Evolutionary conservation across 2,329 filamentous ascomycete species (phyloP), one percentile per base, ranked within the genome.

Genomic region (Diaporthe velutina): DNA sequence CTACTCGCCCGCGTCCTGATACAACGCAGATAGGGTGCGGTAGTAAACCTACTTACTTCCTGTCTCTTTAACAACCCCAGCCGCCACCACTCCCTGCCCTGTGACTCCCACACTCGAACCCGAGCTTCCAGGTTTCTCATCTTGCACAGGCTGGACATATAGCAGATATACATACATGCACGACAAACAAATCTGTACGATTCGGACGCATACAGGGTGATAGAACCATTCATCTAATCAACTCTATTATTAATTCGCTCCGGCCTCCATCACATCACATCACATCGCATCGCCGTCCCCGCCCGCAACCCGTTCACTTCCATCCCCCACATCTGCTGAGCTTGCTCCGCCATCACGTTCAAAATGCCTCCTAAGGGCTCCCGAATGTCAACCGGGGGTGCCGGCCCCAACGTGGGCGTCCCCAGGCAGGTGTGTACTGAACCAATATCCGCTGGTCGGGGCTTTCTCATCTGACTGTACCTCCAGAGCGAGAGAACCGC

Each of bases 401-500:
- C 45, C 42, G 61, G 61, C 45, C 61, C 61, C 45, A 67, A 67
- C 9, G 72, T 45, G 5, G 71, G 61, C 54, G 25, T 68, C n/a
- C 58, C 71, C 19, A 64, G 72, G 64, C 72, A 73, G 72, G 72
- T 73, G 42, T 33, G 72, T 73, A 58, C 42, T 19, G n/a, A n/a
- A 19, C 33, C 25, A 8, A 35, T 8, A 3, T 19, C n/a, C 22
- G 15, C 22, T 3, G 1, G 6, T 12, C 15, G 19, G 9, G 38
- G 22, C 48, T 4, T 9, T 10, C n/a, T 45, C 58, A 25, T 58
- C 61, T 70, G 64, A 55, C 38, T 38, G 28, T 60, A 7, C 38
- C 17, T 35, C 6, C 74, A 94, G 91, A 94, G 92, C 4, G 93
- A 95, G 83, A 87, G 94, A 57, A 94, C 93, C 3, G 93, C 95